A percentile compares a stretch with the other conserved stretches of the same genome.
Evolutionary conservation across 2,329 filamentous ascomycete species (phyloP).

Genomic region (Cyclaneusma minus): DNA sequence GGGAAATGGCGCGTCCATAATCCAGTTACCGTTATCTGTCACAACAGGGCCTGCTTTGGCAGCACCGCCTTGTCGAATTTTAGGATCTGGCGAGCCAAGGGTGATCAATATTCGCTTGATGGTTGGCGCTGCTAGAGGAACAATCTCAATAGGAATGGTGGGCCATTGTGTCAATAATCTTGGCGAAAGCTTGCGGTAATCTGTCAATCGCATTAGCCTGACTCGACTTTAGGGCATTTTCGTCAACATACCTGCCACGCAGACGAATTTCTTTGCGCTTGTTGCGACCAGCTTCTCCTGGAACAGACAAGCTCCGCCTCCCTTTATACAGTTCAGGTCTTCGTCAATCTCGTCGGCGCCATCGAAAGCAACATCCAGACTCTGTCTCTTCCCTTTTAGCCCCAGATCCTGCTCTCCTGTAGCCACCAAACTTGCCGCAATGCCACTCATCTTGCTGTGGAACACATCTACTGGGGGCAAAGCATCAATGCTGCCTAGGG

Average conservation of each 20-base stretch:
- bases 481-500: constrained; percentile 38
- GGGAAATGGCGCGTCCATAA: constrained; percentile 83
- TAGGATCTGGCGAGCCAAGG: constrained; percentile 58
- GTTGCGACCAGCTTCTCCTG: constrained; percentile 94
- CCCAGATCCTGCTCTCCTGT: constrained; percentile 17
- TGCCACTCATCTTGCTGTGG: constrained; percentile 11
- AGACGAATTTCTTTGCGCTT: constrained; percentile 71
- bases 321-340: constrained; percentile 93
- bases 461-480: constrained; percentile 15
- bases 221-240: constrained; percentile 1
- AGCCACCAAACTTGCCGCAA: constrained; percentile 59
- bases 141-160: constrained; percentile 82
- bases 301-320: constrained; percentile 91
- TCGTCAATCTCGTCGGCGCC: constrained; percentile 95
- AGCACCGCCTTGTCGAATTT: constrained; percentile 55
- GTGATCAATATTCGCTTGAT: constrained; percentile 58
- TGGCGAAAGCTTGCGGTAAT: constrained; percentile 77
- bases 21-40: constrained; percentile 76
- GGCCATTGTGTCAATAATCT: constrained; percentile 67
- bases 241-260: constrained; percentile 53
- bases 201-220: constrained; percentile 25
- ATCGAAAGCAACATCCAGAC: constrained; percentile 86
- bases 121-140: constrained; percentile 64
- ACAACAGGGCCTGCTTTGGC: constrained; percentile 71
- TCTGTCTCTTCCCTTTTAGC: constrained; percentile 21